Evolutionary conservation across 257 asterid species (phyloP), one percentile per base, ranked within the genome.

Genomic region (Solanum medicagineum): DNA sequence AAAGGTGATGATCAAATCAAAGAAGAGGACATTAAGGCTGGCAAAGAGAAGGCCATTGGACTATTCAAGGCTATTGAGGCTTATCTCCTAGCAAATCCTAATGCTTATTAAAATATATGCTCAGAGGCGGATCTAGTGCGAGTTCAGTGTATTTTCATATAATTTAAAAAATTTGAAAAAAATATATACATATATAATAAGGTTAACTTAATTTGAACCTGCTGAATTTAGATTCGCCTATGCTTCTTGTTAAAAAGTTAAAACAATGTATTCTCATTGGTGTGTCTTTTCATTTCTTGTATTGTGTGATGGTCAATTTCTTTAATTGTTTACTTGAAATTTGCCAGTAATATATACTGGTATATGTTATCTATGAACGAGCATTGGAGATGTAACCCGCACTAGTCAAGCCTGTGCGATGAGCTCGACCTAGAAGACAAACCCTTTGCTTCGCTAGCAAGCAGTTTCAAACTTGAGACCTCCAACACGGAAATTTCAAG

Each of bases 1-100:
- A 93, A 93, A 77, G 81, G 85, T 8, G 91, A 89, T 29, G 91
- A 62, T 22, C 86, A 80, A 40, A 86, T 91, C 42, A 84, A 87
- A 9, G 89, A 90, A 66, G 93, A 91, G 60, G 66, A 84, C 1
- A 74, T 88, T 20, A 86, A 86, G 84, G 75, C 60, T 47, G 89
- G 86, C 26, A 85, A 88, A 85, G 89, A 86, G 20, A 88, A 54
- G 53, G 85, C 77, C 8, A 19, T 17, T 29, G 85, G 40, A 26
- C 13, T 86, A 59, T 49, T 86, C 68, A 88, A 86, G 83, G 91
- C 86, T 42, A 40, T 88, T 51, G 91, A 88, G 66, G 89, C 88
- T 85, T 85, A 84, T 47, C 88, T 88, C 60, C 29, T 20, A 24
- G 89, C 87, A 86, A 80, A 88, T 81, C 88, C 89, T 45, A 69